A percentile compares a stretch with the other conserved stretches of the same genome.
Conservation (phyloP, 129 eudicot genomes). For the Lactuca sativa region DNA sequence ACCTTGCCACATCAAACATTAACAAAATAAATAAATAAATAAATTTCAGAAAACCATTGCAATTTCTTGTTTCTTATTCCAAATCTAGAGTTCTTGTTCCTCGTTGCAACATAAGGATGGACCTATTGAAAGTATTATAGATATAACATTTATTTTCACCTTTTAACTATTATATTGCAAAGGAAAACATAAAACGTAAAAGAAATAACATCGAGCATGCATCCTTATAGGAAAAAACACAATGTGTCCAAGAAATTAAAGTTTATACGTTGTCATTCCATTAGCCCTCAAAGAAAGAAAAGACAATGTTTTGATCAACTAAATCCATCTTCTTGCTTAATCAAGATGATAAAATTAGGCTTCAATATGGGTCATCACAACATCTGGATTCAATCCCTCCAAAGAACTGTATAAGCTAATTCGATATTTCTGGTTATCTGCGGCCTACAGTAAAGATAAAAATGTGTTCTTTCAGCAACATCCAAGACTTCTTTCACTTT, state of each 20-base stretch:
- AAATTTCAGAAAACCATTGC: constrained; percentile 60
- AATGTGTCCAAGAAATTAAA: too few relatives aligned
- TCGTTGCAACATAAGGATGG: constrained; percentile 98
- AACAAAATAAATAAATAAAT: background rate
- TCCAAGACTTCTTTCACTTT: constrained; percentile 69
- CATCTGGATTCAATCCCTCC: constrained; percentile 84
- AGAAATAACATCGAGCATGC: too few relatives aligned
- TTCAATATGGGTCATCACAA: constrained; percentile 6
- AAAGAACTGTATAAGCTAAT: constrained; percentile 60
- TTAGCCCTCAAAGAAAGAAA: too few relatives aligned
- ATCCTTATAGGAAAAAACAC: too few relatives aligned
- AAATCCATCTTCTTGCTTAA: too few relatives aligned
- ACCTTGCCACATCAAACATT: constrained; percentile 49
- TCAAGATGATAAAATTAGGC: too few relatives aligned
- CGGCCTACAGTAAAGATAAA: constrained; percentile 76
- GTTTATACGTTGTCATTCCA: too few relatives aligned
- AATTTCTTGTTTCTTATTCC: constrained; percentile 95
- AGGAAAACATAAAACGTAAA: too few relatives aligned
- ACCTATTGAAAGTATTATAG: constrained; percentile 49
- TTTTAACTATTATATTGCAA: too few relatives aligned
- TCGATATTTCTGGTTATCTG: constrained; percentile 74
- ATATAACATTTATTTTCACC: too few relatives aligned
- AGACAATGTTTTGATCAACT: too few relatives aligned
- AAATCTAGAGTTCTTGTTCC: constrained; percentile 91
- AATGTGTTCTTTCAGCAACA: constrained; percentile 54